Conservation (phyloP, 192 early-diverging fungal genomes). For the Coemansia sp. region DNA sequence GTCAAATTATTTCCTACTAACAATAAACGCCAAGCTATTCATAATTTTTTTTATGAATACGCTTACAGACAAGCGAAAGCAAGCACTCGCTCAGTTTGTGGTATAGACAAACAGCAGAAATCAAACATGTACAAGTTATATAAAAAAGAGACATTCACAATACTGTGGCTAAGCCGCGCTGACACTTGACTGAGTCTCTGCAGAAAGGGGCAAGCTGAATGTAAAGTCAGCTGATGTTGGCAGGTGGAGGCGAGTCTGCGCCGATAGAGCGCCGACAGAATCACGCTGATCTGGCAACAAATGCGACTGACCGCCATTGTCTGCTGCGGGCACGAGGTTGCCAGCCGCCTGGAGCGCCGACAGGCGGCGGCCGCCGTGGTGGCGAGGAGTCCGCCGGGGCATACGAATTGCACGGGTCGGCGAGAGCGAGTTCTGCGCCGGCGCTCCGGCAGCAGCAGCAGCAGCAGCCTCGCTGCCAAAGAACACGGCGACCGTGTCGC, state of each 20-base stretch:
- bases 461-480: not conserved
- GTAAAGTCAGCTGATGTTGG: not conserved
- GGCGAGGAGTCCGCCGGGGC: not conserved
- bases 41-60: no score
- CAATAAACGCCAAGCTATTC: no score
- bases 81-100: no score
- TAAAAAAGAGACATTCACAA: no score
- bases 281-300: not conserved
- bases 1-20: no score
- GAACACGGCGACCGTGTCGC: not conserved
- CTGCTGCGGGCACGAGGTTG: no score
- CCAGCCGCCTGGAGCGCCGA: not conserved
- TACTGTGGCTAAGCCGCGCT: not conserved
- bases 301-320: not conserved
- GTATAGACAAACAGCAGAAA: no score
- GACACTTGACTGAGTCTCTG: not conserved
- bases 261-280: not conserved
- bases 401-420: not conserved
- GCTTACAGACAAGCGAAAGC: no score
- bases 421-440: not conserved
- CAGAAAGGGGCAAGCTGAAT: constrained; percentile 4
- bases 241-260: not conserved
- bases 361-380: not conserved
- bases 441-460: not conserved
- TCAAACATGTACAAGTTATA: no score